Percentiles rank a stretch among this genome's conserved stretches.
These are phyloP conservation scores for Seiridium unicorne DNA, from an alignment of 2,329 filamentous ascomycete genomes.

Conservation along the genomic window DNA sequence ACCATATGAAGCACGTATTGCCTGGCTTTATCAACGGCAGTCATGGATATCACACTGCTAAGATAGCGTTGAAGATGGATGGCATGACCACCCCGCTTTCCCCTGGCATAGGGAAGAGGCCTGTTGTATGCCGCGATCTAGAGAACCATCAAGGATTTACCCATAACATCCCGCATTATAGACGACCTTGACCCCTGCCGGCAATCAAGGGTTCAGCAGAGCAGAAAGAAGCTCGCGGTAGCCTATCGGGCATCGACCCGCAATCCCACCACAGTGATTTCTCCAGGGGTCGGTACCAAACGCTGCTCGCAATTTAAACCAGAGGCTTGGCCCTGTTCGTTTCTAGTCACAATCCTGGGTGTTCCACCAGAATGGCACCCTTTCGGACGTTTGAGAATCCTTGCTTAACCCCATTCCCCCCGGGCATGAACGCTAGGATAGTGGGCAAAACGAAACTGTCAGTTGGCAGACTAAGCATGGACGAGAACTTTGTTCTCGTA, in stretches of 20 bases:
- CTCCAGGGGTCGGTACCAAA: not conserved
- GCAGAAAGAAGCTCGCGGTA: not conserved
- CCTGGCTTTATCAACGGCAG: too few species aligned
- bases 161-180: not conserved
- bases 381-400: constrained; percentile 4
- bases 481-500: too few species aligned
- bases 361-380: constrained; percentile 12
- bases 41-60: too few species aligned
- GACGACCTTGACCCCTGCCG: not conserved
- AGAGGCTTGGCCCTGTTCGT: not conserved
- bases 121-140: not conserved
- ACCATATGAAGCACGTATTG: too few species aligned
- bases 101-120: not conserved
- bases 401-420: not conserved
- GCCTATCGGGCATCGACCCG: constrained; percentile 1
- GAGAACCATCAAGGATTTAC: not conserved
- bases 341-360: constrained; percentile 2
- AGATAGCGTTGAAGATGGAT: too few species aligned
- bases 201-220: not conserved
- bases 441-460: not conserved
- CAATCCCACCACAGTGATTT: not conserved
- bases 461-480: not conserved
- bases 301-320: not conserved
- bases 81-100: too few species aligned
- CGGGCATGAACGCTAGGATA: not conserved